phyloP scores from a whole-genome alignment of 2,329 filamentous ascomycete species.

The Fusarium sp. region DNA sequence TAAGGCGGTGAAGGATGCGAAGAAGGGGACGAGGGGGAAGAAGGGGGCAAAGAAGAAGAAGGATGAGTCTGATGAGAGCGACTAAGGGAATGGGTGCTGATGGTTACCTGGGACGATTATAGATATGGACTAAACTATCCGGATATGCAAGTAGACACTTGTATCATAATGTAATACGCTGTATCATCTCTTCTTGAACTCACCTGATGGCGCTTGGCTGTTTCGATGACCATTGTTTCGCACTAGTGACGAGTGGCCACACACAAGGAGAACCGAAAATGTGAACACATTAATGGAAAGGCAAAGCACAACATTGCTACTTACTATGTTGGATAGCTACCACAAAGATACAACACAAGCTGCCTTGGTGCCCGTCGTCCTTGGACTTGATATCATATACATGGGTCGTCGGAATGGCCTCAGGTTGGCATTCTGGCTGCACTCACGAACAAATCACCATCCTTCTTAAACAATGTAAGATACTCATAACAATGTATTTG shows the following conservation, averaged over 20 bases:
- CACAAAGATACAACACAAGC: too few species aligned
- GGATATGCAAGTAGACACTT: neutral
- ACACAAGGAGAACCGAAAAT: neutral
- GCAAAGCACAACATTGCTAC: too few species aligned
- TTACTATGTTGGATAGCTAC: too few species aligned
- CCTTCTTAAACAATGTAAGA: neutral
- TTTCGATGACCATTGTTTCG: neutral
- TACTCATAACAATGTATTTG: constrained; percentile 10
- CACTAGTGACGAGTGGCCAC: neutral
- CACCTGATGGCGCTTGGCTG: neutral
- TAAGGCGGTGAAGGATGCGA: constrained; percentile 68
- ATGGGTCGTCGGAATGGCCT: neutral
- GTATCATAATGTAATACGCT: neutral
- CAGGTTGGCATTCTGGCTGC: too few species aligned
- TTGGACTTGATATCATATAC: neutral
- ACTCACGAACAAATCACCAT: neutral
- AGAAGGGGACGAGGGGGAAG: constrained; percentile 42
- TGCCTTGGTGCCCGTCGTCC: too few species aligned
- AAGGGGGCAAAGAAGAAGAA: constrained; percentile 48
- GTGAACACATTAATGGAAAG: neutral
- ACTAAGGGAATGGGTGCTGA: constrained; percentile 25
- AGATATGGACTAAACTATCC: neutral
- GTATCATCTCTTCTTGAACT: neutral
- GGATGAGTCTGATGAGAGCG: constrained; percentile 46
- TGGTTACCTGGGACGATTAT: neutral